phyloP scores from a whole-genome alignment of 2,329 filamentous ascomycete species.

The Neopestalotiopsis sp. region DNA sequence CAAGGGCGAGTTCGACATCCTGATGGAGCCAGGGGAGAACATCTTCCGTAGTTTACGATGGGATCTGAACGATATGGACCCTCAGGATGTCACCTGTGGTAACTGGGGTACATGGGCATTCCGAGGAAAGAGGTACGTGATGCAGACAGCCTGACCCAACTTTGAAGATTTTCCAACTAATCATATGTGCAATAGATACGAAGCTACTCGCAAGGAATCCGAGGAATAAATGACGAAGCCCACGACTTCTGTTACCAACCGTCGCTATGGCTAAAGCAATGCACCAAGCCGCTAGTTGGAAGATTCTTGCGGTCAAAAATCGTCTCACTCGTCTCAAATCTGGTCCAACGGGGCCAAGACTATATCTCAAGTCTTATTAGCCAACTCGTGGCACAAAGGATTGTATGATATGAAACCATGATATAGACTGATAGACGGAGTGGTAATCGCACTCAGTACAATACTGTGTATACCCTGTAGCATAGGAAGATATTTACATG shows the following conservation, averaged over 20 bases:
- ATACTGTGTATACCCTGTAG: not conserved
- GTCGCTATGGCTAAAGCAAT: not conserved
- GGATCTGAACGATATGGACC: conserved; percentile 96
- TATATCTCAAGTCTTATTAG: not conserved
- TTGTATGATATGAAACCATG: not conserved
- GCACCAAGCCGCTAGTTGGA: not conserved
- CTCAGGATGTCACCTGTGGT: conserved; percentile 90
- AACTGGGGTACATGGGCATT: conserved; percentile 99
- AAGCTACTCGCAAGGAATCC: conserved; percentile 63
- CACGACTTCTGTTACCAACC: not conserved
- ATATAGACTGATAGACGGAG: not conserved
- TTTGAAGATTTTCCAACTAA: conserved; percentile 35
- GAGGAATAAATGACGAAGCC: conserved; percentile 25
- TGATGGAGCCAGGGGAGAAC: conserved; percentile 94
- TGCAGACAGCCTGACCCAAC: conserved; percentile 5
- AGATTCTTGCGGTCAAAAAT: not conserved
- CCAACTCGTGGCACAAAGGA: not conserved
- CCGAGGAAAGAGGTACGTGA: conserved; percentile 86
- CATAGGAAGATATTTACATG: not conserved
- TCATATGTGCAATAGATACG: conserved; percentile 53
- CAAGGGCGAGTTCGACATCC: conserved; percentile 87
- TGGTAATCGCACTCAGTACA: not conserved
- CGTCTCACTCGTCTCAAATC: not conserved
- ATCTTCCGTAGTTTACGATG: conserved; percentile 90
- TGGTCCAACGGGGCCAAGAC: not conserved